Evolutionary conservation across 441 rosid species (phyloP).

Genomic region (Adansonia rubrostipa): DNA sequence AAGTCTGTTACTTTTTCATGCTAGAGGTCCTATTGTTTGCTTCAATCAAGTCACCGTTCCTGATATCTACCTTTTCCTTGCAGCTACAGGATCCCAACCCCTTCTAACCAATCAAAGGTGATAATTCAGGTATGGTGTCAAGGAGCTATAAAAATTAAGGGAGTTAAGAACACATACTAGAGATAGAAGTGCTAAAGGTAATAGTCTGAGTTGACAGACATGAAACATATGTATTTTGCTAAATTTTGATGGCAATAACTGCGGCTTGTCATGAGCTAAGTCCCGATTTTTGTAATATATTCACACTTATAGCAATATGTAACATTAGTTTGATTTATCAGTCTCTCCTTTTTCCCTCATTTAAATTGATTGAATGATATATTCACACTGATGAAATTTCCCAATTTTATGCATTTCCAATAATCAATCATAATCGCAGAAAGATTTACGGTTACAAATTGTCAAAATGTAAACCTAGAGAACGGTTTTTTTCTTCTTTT

Average conservation of each 20-base stretch:
- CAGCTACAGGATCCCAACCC: slow-evolving; percentile 66
- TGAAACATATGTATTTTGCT: slow-evolving; percentile 4
- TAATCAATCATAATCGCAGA: no score
- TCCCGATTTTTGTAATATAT: slow-evolving; percentile 23
- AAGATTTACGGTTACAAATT: no score
- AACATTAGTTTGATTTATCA: not conserved
- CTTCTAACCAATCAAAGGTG: slow-evolving; percentile 55
- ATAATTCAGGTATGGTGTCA: slow-evolving; percentile 30
- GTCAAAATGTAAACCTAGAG: no score
- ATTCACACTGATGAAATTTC: no score
- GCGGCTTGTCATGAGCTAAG: slow-evolving; percentile 3
- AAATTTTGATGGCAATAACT: slow-evolving; percentile 26
- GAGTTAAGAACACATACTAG: slow-evolving; percentile 5
- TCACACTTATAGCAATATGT: not conserved
- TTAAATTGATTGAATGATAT: not conserved
- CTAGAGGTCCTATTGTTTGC: not conserved
- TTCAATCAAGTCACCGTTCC: not conserved
- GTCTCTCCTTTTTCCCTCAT: slow-evolving; percentile 5
- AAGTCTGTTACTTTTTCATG: not conserved
- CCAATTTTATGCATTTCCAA: no score
- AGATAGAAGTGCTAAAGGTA: slow-evolving; percentile 14
- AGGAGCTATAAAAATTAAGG: not conserved
- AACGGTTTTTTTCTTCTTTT: no score
- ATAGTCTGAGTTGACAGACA: slow-evolving; percentile 17
- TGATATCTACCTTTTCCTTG: slow-evolving; percentile 28